Evolutionary conservation across 768 basidiomycete species (phyloP), one percentile per base, ranked within the genome.

Genomic region (Sarcodon sp.): DNA sequence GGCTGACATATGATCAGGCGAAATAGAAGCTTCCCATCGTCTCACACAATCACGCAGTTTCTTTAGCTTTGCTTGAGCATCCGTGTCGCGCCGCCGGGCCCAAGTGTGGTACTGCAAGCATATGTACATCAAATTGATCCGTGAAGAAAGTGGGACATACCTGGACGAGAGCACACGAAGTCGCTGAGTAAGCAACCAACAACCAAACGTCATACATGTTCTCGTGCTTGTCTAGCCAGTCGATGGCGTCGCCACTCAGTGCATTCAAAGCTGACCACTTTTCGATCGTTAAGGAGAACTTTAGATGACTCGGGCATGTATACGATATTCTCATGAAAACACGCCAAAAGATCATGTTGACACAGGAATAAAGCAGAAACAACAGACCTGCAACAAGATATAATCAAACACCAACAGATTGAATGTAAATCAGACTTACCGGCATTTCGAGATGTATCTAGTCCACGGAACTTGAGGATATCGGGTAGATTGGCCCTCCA

Each of bases 291-390:
- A 93, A 66, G 35, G 77, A 74, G 57, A 94, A 91, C 60, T 87
- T 92, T 58, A 94, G 76, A 59, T 96, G 91, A 9, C 77, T 77
- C 7, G 94, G 92, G 59, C 88, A 87, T 15, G 80, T 75, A 67
- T 96, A 98, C 50, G 88, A 91, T 64, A 97, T 90, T 46, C 94
- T 79, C 89, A 97, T 93, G 69, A 97, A 98, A 33, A 96, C 91
- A 45, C 94, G 84, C 82, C 90, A 96, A 66, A 96, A 93, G 63
- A 98, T 87, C 80, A 98, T 96, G 55, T 81, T 83, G 39, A 97
- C 81, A 59, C 87, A 90, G 32, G 86, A 77, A 61, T 88, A 92
- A 36, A 90, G 71, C 46, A 97, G 64, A 63, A 96, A 92, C 18
- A 99, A 70, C 48, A 96, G 69, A 37, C 94, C 93, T 88, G 55